phyloP scores from a whole-genome alignment of 2,329 filamentous ascomycete genomes.

The Zymoseptoria crescenta region DNA sequence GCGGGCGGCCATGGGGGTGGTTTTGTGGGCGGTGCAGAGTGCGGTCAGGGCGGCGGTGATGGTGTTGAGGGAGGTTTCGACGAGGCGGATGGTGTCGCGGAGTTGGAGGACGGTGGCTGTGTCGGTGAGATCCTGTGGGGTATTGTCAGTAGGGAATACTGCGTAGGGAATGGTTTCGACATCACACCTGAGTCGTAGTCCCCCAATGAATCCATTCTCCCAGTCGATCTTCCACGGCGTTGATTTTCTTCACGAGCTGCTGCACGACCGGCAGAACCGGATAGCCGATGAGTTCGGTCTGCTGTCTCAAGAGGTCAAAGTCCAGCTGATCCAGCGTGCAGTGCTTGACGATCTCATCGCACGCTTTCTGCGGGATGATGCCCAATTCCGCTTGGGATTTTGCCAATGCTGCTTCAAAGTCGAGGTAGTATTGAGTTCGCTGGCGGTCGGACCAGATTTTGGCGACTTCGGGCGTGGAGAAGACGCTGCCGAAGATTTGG shows the following conservation, averaged over 20 bases:
- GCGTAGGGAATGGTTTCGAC: too few relatives aligned
- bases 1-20: slow-evolving; percentile 24
- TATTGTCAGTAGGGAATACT: not conserved
- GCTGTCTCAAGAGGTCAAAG: slow-evolving; percentile 18
- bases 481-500: slow-evolving; percentile 24
- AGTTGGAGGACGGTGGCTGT: slow-evolving; percentile 25
- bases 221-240: slow-evolving; percentile 17
- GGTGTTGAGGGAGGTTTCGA: slow-evolving; percentile 12
- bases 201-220: slow-evolving; percentile 28
- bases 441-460: slow-evolving; percentile 26
- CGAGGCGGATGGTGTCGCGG: slow-evolving; percentile 19
- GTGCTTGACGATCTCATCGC: slow-evolving; percentile 22
- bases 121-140: slow-evolving; percentile 22
- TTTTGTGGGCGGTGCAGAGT: slow-evolving; percentile 19
- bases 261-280: slow-evolving; percentile 23
- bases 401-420: slow-evolving; percentile 26
- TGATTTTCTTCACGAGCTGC: slow-evolving; percentile 23
- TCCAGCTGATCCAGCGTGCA: slow-evolving; percentile 17
- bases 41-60: slow-evolving; percentile 13
- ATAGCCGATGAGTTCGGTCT: slow-evolving; percentile 24
- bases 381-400: slow-evolving; percentile 22
- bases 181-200: slow-evolving; percentile 18
- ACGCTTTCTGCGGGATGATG: slow-evolving; percentile 26
- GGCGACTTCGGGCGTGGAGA: slow-evolving; percentile 21
- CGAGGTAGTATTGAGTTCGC: slow-evolving; percentile 23